Percentiles rank a stretch among this genome's conserved stretches.
Evolutionary conservation across 768 basidiomycete species (phyloP).

Genomic region (Phylloporus rhodoxanthus): DNA sequence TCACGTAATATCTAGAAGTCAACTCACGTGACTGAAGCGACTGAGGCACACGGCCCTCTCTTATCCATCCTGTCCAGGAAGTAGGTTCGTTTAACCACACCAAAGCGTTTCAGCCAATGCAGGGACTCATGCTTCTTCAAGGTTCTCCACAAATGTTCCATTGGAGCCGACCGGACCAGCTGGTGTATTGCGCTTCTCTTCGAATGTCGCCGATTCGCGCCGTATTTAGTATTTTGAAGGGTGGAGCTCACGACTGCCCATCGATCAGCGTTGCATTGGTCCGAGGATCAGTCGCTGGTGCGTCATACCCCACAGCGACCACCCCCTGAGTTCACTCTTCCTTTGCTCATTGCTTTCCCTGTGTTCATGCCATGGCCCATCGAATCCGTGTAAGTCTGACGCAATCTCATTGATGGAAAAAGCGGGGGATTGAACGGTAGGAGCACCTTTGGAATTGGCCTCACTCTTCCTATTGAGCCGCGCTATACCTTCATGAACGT

Average conservation of each 20-base stretch:
- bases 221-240: not conserved
- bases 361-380: not conserved
- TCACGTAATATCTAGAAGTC: not conserved
- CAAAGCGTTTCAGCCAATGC: not conserved
- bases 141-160: not conserved
- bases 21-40: too few species aligned
- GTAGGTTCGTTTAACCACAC: not conserved
- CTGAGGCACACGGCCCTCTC: too few species aligned
- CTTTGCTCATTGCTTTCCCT: not conserved
- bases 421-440: not conserved
- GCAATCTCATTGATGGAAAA: not conserved
- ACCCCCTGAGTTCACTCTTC: constrained; percentile 1
- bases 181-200: not conserved
- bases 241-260: not conserved
- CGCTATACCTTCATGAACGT: not conserved
- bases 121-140: not conserved
- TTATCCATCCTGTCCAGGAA: not conserved
- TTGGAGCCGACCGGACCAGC: not conserved
- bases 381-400: not conserved
- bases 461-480: not conserved
- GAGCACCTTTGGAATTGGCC: not conserved
- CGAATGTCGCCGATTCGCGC: constrained; percentile 1
- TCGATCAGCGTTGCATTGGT: not conserved
- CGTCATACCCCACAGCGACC: not conserved
- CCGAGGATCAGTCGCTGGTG: constrained; percentile 14